These are phyloP conservation scores for Nemania sp. DNA, from an alignment of 2,329 filamentous ascomycete species.

Conservation along the genomic window DNA sequence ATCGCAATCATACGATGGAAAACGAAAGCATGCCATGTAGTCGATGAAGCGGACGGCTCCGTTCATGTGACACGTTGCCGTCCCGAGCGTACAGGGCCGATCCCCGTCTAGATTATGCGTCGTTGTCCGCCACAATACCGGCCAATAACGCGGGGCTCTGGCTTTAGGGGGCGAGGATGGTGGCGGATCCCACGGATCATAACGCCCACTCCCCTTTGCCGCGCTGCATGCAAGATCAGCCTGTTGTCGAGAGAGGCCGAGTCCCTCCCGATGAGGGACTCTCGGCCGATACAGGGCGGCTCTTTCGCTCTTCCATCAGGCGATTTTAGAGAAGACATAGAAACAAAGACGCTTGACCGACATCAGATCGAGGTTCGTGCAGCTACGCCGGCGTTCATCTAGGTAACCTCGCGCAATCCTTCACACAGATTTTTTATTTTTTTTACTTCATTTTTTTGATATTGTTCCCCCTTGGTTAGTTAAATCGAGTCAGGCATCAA, in stretches of 20 bases:
- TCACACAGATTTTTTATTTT: conserved; percentile 3
- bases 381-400: conserved; percentile 10
- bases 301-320: conserved; percentile 19
- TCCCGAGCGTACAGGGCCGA: conserved; percentile 29
- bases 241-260: conserved; percentile 15
- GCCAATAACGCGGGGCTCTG: conserved; percentile 10
- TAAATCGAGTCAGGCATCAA: conserved; percentile 8
- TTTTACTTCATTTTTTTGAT: background rate
- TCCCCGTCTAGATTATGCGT: conserved; percentile 26
- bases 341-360: conserved; percentile 16
- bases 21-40: conserved; percentile 24
- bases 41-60: conserved; percentile 23
- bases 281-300: conserved; percentile 26
- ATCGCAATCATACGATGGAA: conserved; percentile 35
- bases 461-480: no score
- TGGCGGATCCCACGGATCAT: conserved; percentile 18
- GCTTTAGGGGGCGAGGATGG: conserved; percentile 7
- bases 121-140: conserved; percentile 20
- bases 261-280: background rate
- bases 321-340: conserved; percentile 18
- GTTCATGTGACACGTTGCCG: conserved; percentile 36
- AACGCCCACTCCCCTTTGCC: conserved; percentile 19
- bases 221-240: conserved; percentile 24
- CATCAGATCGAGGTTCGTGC: conserved; percentile 21
- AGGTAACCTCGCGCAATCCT: conserved; percentile 4